Evolutionary conservation across 495 filamentous ascomycete genomes (phyloP).

Genomic region (Mytilinidion resinicola): DNA sequence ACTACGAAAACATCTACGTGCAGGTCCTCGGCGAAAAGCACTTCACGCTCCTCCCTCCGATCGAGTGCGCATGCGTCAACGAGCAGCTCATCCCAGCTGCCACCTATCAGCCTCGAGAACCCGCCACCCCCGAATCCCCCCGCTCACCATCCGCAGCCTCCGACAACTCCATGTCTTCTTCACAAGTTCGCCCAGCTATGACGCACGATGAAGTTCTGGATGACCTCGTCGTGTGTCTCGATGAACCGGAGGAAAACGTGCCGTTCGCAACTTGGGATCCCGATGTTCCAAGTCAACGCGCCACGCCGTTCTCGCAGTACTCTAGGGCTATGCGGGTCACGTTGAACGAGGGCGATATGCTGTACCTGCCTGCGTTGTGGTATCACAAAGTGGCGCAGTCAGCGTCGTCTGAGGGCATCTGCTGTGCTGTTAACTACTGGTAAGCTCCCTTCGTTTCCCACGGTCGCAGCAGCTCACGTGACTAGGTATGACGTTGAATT

Average conservation of each 20-base stretch:
- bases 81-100: constrained; percentile 49
- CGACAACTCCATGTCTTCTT: background rate
- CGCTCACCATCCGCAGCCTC: background rate
- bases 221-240: constrained; percentile 27
- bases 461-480: background rate
- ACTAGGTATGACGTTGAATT: constrained; percentile 30
- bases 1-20: constrained; percentile 77
- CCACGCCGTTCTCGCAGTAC: constrained; percentile 50
- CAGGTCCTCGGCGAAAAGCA: constrained; percentile 62
- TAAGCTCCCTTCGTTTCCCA: constrained; percentile 29
- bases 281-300: constrained; percentile 43
- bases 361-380: constrained; percentile 76
- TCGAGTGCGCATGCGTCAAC: constrained; percentile 55
- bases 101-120: constrained; percentile 39
- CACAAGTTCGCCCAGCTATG: background rate
- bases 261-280: constrained; percentile 70
- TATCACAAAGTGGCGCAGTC: constrained; percentile 68
- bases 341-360: constrained; percentile 63
- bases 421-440: constrained; percentile 75
- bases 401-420: constrained; percentile 56
- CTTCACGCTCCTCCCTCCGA: constrained; percentile 63
- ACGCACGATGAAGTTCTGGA: constrained; percentile 21
- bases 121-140: background rate
- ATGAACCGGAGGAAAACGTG: constrained; percentile 38
- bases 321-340: constrained; percentile 53